Percentiles rank a stretch among this genome's conserved stretches.
These are phyloP conservation scores for Macadamia tetraphylla DNA, from an alignment of 164 flowering plant genomes.

Conservation along the genomic window DNA sequence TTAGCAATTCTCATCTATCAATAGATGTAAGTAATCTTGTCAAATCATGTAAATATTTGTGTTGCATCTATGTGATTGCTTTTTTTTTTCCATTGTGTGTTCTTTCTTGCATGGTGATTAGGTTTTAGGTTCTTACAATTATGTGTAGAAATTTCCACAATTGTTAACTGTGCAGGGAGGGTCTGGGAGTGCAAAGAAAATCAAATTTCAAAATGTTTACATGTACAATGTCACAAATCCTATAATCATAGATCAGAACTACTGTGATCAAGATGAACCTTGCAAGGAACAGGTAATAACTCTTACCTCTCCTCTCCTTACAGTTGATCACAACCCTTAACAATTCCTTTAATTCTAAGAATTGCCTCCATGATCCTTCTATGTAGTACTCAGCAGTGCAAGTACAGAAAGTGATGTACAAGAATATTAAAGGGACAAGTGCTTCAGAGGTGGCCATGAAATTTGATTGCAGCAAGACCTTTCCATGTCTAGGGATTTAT, in stretches of 20 bases:
- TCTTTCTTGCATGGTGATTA: too few relatives aligned
- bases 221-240: conserved; percentile 47
- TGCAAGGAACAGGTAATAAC: conserved; percentile 37
- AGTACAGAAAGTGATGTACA: conserved; percentile 33
- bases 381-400: conserved; percentile 38
- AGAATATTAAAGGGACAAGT: conserved; percentile 49
- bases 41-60: too few relatives aligned
- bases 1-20: too few relatives aligned
- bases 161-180: conserved; percentile 36
- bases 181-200: conserved; percentile 36
- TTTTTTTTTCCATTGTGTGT: too few relatives aligned
- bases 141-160: background rate
- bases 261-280: conserved; percentile 39
- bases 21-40: background rate
- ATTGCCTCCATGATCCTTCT: background rate
- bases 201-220: conserved; percentile 32
- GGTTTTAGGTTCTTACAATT: too few relatives aligned
- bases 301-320: background rate
- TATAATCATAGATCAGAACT: conserved; percentile 50
- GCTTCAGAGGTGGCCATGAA: conserved; percentile 31
- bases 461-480: conserved; percentile 38
- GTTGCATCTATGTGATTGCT: background rate
- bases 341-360: background rate
- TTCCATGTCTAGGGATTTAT: conserved; percentile 37
- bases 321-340: too few relatives aligned